phyloP scores from a whole-genome alignment of 331 rosid genomes.

The Dryas integrifolia region DNA sequence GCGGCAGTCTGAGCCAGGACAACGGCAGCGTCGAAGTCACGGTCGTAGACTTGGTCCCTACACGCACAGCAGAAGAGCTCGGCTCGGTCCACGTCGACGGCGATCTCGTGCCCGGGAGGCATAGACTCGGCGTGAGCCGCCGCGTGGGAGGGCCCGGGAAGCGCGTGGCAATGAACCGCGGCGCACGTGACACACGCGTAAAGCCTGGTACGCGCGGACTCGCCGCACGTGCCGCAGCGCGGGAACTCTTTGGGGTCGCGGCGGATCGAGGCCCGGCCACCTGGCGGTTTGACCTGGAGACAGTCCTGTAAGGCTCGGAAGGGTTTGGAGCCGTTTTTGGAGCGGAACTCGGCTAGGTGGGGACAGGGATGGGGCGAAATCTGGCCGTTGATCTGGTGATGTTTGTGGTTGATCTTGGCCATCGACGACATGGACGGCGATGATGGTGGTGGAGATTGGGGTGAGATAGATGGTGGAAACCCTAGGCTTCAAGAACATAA shows the following conservation, averaged over 20 bases:
- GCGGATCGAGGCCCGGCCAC: constrained; percentile 77
- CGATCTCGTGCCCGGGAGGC: constrained; percentile 84
- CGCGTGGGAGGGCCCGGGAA: constrained; percentile 51
- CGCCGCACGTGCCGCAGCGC: constrained; percentile 60
- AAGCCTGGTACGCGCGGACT: constrained; percentile 49
- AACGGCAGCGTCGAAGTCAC: constrained; percentile 83
- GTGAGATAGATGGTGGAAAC: constrained; percentile 38
- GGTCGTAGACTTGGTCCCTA: constrained; percentile 81
- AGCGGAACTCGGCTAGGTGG: constrained; percentile 72
- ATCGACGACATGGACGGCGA: constrained; percentile 61
- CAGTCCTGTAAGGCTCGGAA: constrained; percentile 77
- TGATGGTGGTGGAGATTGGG: constrained; percentile 30
- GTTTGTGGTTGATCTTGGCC: constrained; percentile 41
- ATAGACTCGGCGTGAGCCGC: constrained; percentile 58
- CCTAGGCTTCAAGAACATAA: constrained; percentile 41
- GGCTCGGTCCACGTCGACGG: constrained; percentile 89
- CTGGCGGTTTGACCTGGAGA: constrained; percentile 76
- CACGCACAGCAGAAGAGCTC: constrained; percentile 95
- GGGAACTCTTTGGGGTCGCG: constrained; percentile 82
- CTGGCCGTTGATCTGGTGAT: constrained; percentile 50
- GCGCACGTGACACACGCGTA: constrained; percentile 79
- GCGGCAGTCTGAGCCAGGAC: constrained; percentile 78
- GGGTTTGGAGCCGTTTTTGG: constrained; percentile 65
- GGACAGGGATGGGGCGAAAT: constrained; percentile 62
- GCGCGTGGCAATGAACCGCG: constrained; percentile 64